A percentile compares a stretch with the other conserved stretches of the same genome.
Evolutionary conservation across 2,329 filamentous ascomycete genomes (phyloP).

Genomic region (Aspergillus novofumigatus): DNA sequence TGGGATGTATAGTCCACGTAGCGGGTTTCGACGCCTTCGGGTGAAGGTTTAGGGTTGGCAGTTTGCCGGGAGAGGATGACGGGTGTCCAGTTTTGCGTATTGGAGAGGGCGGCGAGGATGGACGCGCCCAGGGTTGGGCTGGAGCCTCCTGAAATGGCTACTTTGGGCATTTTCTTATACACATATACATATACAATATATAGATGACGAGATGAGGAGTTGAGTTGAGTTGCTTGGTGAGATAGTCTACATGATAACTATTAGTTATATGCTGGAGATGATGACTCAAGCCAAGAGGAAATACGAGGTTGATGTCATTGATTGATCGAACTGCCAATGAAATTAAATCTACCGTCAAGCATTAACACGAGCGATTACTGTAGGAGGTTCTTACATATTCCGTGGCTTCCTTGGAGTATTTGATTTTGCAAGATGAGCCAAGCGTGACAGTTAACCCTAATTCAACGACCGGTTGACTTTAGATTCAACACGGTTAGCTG

Average conservation of each 20-base stretch:
- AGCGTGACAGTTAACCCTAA: not conserved
- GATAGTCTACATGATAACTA: not conserved
- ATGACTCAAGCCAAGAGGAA: not conserved
- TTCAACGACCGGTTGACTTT: no score
- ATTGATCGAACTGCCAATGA: not conserved
- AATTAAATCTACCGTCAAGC: not conserved
- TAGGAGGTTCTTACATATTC: not conserved
- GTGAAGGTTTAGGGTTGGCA: not conserved
- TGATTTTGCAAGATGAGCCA: no score
- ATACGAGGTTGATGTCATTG: not conserved
- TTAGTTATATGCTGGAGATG: no score
- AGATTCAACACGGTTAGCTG: no score
- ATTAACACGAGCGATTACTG: not conserved
- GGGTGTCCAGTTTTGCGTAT: slow-evolving; percentile 16
- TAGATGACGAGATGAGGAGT: not conserved
- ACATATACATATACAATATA: no score
- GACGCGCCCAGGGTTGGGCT: slow-evolving; percentile 9
- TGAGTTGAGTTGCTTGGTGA: not conserved
- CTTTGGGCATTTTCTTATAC: not conserved
- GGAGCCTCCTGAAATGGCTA: not conserved
- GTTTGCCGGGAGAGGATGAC: slow-evolving; percentile 27
- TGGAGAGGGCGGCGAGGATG: slow-evolving; percentile 14
- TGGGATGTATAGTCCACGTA: slow-evolving; percentile 25
- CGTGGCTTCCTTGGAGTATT: not conserved
- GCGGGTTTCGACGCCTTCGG: slow-evolving; percentile 11